A percentile compares a stretch with the other conserved stretches of the same genome.
Conservation (phyloP, 768 basidiomycete genomes). For the Xanthoconium purpureum region DNA sequence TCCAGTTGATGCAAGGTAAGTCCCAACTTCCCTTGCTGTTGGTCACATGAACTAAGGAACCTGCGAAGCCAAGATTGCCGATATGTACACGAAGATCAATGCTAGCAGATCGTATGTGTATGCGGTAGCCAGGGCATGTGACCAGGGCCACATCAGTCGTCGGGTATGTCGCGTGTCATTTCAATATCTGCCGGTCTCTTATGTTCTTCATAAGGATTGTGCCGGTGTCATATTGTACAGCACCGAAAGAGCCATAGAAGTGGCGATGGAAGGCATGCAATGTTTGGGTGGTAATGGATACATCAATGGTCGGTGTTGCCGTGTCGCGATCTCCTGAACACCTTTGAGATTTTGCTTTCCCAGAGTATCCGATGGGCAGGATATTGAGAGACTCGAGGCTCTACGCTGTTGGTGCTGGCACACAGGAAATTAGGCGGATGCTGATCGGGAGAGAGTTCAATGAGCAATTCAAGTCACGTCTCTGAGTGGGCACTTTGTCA, state of each 20-base stretch:
- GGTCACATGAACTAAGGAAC: neutral
- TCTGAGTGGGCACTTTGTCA: neutral
- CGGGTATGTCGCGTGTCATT: constrained; percentile 46
- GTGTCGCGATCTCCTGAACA: neutral
- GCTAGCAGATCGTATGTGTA: constrained; percentile 91
- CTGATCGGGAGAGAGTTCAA: constrained; percentile 93
- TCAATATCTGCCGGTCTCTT: neutral
- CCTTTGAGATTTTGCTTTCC: constrained; percentile 1
- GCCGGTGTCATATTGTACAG: constrained; percentile 93
- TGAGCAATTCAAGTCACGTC: constrained; percentile 45
- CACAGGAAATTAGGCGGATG: constrained; percentile 94
- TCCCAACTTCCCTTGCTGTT: neutral
- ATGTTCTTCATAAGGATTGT: constrained; percentile 65
- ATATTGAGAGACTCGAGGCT: constrained; percentile 83
- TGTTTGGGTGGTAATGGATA: constrained; percentile 95
- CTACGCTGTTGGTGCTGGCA: constrained; percentile 95
- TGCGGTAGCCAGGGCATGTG: constrained; percentile 87
- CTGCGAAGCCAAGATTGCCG: constrained; percentile 70
- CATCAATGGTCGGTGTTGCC: constrained; percentile 67
- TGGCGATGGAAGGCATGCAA: constrained; percentile 89
- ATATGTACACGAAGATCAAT: constrained; percentile 93
- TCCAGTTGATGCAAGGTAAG: constrained; percentile 94
- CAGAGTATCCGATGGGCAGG: constrained; percentile 89
- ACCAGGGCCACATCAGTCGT: constrained; percentile 72
- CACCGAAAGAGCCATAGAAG: constrained; percentile 88